Evolutionary conservation across 2,329 filamentous ascomycete species (phyloP).

Genomic region (Magnaporthiopsis incrustans): DNA sequence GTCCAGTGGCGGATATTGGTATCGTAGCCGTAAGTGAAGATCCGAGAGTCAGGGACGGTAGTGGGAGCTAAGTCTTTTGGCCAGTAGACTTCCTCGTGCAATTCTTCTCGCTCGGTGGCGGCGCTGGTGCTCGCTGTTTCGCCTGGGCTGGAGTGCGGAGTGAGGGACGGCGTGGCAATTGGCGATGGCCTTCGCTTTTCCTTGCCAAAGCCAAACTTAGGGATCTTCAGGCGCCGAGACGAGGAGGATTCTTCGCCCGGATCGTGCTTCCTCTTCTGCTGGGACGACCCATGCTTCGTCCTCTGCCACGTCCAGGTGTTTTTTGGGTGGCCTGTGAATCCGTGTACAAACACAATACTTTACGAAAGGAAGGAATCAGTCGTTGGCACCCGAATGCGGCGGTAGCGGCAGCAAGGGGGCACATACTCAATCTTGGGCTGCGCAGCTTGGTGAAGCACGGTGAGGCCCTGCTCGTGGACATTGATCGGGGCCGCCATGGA

Average conservation of each 20-base stretch:
- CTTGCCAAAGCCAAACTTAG: background rate
- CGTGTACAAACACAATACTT: background rate
- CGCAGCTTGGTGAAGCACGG: too few species aligned
- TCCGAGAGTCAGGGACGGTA: background rate
- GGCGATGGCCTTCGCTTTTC: background rate
- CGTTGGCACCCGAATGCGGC: too few species aligned
- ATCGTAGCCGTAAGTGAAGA: constrained; percentile 23
- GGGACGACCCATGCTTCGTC: too few species aligned
- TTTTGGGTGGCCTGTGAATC: background rate
- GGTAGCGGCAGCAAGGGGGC: too few species aligned
- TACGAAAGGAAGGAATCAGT: too few species aligned
- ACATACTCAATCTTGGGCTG: too few species aligned
- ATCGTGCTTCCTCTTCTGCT: background rate
- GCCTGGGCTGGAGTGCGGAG: background rate
- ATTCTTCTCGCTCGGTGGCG: background rate
- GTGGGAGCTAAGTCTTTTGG: background rate
- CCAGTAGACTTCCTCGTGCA: background rate
- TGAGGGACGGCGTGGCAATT: background rate
- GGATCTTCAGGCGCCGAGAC: background rate
- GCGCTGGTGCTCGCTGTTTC: background rate
- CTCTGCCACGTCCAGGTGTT: background rate
- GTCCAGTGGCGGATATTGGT: constrained; percentile 19
- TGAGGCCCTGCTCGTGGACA: too few species aligned
- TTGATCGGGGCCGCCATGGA: too few species aligned
- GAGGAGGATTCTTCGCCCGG: background rate